A percentile compares a stretch with the other conserved stretches of the same genome.
phyloP scores from a whole-genome alignment of 495 filamentous ascomycete species.

The Chaetomium cochliodes region DNA sequence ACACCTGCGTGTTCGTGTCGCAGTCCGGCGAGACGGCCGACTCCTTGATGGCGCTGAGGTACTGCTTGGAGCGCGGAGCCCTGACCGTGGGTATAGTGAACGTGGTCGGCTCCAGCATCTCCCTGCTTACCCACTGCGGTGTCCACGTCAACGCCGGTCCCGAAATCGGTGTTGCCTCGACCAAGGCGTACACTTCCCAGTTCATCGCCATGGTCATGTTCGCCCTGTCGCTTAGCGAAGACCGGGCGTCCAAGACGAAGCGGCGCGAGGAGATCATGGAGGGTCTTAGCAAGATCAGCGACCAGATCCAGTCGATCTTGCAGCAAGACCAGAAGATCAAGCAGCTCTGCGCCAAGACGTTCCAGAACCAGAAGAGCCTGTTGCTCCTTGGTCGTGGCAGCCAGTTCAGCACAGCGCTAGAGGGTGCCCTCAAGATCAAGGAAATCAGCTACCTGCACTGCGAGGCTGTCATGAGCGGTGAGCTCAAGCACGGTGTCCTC shows the following conservation, averaged over 20 bases:
- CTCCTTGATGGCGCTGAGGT: slow-evolving; percentile 92
- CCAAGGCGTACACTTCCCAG: slow-evolving; percentile 98
- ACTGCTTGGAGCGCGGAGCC: slow-evolving; percentile 95
- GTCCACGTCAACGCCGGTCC: slow-evolving; percentile 99
- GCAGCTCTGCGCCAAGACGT: slow-evolving; percentile 79
- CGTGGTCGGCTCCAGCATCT: slow-evolving; percentile 96
- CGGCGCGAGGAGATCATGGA: slow-evolving; percentile 96
- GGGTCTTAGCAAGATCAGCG: slow-evolving; percentile 78
- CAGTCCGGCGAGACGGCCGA: slow-evolving; percentile 99
- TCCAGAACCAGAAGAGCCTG: slow-evolving; percentile 96
- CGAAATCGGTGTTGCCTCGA: slow-evolving; percentile 97
- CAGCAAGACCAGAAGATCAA: slow-evolving; percentile 92
- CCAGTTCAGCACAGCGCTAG: slow-evolving; percentile 94
- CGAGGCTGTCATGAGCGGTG: slow-evolving; percentile 99
- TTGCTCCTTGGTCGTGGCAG: slow-evolving; percentile 90
- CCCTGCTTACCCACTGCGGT: slow-evolving; percentile 96
- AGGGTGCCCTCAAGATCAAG: slow-evolving; percentile 99
- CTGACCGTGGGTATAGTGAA: slow-evolving; percentile 98
- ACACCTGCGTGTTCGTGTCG: slow-evolving; percentile 98
- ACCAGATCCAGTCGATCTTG: slow-evolving; percentile 87
- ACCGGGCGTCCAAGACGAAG: slow-evolving; percentile 90
- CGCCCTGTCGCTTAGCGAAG: slow-evolving; percentile 90
- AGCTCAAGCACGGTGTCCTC: slow-evolving; percentile 96
- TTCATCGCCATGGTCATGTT: slow-evolving; percentile 99
- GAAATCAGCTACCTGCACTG: slow-evolving; percentile 99